phyloP scores from a whole-genome alignment of 2,329 filamentous ascomycete species.

The Aspergillus sp. region DNA sequence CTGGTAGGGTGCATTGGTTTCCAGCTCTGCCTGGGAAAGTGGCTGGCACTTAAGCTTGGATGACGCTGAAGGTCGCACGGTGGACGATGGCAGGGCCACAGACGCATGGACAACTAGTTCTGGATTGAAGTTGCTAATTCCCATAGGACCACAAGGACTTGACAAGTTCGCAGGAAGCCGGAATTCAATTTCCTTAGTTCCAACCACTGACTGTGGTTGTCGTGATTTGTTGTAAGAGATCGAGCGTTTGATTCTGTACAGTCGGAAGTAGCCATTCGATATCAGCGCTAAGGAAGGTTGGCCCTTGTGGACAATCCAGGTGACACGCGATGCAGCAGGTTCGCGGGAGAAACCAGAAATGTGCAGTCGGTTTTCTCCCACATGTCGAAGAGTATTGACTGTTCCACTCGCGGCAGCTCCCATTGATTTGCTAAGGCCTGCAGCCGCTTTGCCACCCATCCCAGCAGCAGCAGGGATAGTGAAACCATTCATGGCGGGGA shows the following conservation, averaged over 20 bases:
- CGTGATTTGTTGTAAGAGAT: constrained; percentile 55
- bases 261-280: constrained; percentile 45
- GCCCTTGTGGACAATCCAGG: constrained; percentile 47
- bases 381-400: constrained; percentile 48
- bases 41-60: constrained; percentile 48
- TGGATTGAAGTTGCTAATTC: constrained; percentile 57
- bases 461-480: constrained; percentile 48
- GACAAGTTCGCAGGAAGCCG: constrained; percentile 65
- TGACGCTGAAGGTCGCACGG: constrained; percentile 44
- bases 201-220: constrained; percentile 53
- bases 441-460: constrained; percentile 47
- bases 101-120: constrained; percentile 34
- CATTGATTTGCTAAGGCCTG: constrained; percentile 51
- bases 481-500: constrained; percentile 45
- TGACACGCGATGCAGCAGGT: constrained; percentile 43
- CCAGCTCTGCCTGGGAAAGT: constrained; percentile 81
- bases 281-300: constrained; percentile 45
- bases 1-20: constrained; percentile 92
- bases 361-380: constrained; percentile 50
- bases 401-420: constrained; percentile 50
- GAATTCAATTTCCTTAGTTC: constrained; percentile 64
- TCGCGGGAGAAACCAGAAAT: constrained; percentile 41
- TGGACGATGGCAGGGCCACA: constrained; percentile 42
- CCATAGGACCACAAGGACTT: constrained; percentile 56
- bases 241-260: constrained; percentile 44